Base-by-base conservation (phyloP, 2,329 filamentous ascomycete species). In the Colletotrichum sp. region DNA sequence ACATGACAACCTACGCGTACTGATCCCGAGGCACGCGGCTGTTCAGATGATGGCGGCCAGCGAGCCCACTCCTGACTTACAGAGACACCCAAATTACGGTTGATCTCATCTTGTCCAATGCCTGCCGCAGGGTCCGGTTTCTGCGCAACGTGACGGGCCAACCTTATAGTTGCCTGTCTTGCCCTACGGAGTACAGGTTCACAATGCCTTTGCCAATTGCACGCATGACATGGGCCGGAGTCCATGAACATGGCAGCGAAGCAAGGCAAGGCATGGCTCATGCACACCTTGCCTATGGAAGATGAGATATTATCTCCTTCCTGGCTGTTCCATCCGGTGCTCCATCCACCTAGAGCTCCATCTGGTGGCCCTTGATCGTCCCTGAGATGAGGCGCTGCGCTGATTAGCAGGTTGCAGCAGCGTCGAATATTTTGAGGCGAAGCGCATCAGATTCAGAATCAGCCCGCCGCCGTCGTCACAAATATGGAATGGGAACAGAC, bases 1-100 rank as follows among this genome's bases (percentile, higher is more conserved):
- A 75, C 69, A 63, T 75, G 72, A 75, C 72, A 75, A 75, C 69
- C 39, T 75, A 72, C 57, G 63, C 39, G 52, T 39, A 72, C 21
- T n/a, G 55, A 26, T 63, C 69, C 63, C 66, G 55, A 62, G 63
- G 55, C 55, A 34, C 64, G 63, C 69, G 63, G 26, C 36, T 30
- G 72, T 75, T 75, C 72, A 75, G 72, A 75, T 72, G 72, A 75
- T 68, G 69, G 55, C 28, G 62, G 28, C 30, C 63, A 26, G 30
- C 10, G 69, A 44, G 52, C 18, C 72, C 63, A 62, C 62, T n/a
- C 55, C 62, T 28, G 55, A 44, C 39, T 68, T 30, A 24, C 52
- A 24, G 44, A 26, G 32, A 69, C 30, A 44, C 36, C 39, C 28
- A 26, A 72, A 28, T 44, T 63, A 75, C 34, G 18, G 69, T 72